A percentile compares a stretch with the other conserved stretches of the same genome.
phyloP scores from a whole-genome alignment of 192 early-diverging fungal genomes.

The Podila verticillata region DNA sequence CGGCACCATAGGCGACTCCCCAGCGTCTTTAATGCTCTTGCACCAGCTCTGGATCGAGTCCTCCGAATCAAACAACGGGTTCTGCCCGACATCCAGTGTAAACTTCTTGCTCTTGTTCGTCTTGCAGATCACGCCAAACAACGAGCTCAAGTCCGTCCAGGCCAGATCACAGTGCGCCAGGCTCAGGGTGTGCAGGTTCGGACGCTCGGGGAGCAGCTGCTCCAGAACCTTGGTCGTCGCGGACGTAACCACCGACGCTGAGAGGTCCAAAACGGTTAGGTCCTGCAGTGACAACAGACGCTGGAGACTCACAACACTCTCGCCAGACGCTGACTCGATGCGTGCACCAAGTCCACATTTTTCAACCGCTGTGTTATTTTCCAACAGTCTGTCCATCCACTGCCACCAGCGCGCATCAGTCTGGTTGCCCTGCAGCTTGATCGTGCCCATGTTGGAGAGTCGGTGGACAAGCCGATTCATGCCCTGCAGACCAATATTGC shows the following conservation, averaged over 20 bases:
- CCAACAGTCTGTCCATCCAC: conserved; percentile 37
- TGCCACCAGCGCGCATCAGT: conserved; percentile 38
- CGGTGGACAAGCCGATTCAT: conserved; percentile 18
- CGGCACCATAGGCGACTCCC: not conserved
- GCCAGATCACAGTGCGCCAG: conserved; percentile 15
- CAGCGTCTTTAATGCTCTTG: conserved; percentile 4
- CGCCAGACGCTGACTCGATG: not conserved
- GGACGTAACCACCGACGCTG: conserved; percentile 13
- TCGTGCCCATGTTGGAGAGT: conserved; percentile 28
- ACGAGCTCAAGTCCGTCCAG: conserved; percentile 13
- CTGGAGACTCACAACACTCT: conserved; percentile 8
- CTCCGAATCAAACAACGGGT: conserved; percentile 36
- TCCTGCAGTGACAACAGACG: conserved; percentile 13
- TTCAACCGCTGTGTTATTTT: conserved; percentile 17
- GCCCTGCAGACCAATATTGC: conserved; percentile 38
- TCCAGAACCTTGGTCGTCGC: conserved; percentile 15
- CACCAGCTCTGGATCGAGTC: conserved; percentile 20
- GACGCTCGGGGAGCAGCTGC: not conserved
- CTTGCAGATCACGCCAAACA: conserved; percentile 28
- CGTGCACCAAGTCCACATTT: conserved; percentile 37
- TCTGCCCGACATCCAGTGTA: conserved; percentile 43
- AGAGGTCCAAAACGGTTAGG: conserved; percentile 25
- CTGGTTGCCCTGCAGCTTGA: conserved; percentile 33
- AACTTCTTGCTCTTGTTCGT: conserved; percentile 38
- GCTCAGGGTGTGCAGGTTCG: conserved; percentile 14